Conservation (phyloP, 208 protist species). For the Trypanosoma cruzi region DNA sequence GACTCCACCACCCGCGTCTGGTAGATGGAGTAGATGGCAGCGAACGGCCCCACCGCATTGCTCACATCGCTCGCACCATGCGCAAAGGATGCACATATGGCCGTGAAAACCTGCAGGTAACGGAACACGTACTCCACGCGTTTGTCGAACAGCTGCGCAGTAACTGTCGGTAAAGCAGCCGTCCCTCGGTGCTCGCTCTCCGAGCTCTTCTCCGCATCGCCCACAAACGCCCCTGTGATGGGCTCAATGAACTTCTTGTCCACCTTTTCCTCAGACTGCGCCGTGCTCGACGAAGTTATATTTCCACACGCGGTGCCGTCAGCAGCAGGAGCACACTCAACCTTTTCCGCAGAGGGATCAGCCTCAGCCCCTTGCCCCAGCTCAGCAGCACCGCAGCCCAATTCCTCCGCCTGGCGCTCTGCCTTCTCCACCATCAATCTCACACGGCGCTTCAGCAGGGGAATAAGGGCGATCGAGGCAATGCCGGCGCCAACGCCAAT, state of each 20-base stretch:
- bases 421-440: constrained; percentile 29
- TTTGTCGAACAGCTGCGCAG: constrained; percentile 56
- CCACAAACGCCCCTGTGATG: constrained; percentile 7
- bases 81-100: constrained; percentile 80
- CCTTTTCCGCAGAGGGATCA: too few species aligned
- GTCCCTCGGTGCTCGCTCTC: constrained; percentile 5
- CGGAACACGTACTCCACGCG: constrained; percentile 74
- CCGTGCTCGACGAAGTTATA: too few species aligned
- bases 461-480: constrained; percentile 54
- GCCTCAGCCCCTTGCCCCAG: too few species aligned
- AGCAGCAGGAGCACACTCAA: too few species aligned
- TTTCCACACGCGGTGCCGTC: too few species aligned
- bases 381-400: too few species aligned
- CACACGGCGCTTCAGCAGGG: constrained; percentile 55
- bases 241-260: constrained; percentile 19
- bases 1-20: constrained; percentile 36
- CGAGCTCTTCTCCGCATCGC: constrained; percentile 13
- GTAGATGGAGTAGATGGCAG: constrained; percentile 77
- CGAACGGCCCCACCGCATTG: constrained; percentile 80
- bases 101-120: constrained; percentile 85
- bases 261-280: too few species aligned
- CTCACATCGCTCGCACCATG: constrained; percentile 89
- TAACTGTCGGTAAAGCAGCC: constrained; percentile 11
- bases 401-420: too few species aligned
- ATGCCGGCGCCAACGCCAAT: too few species aligned